Base-by-base conservation (phyloP, 768 basidiomycete species). In the Lactarius vividus region DNA sequence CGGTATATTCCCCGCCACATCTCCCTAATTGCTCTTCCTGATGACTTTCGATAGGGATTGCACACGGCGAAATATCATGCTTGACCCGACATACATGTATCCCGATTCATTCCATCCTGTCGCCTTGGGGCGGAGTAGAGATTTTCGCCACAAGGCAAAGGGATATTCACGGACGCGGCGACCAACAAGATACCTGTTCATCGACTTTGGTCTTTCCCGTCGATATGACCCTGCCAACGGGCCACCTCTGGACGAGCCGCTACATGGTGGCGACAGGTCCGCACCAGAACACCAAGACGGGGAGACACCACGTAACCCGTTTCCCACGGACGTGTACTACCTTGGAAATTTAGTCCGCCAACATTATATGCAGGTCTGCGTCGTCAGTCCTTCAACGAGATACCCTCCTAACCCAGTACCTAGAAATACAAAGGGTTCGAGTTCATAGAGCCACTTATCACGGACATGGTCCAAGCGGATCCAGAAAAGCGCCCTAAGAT, bases 391-490 rank as follows among this genome's bases (percentile, higher is more conserved):
- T n/a, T 23, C 7, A 15, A 37, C 9, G 31, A 2, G 2, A 16
- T 16, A 23, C 3, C 16, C 26, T 26, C 2, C 18, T 49, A 35
- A 57, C 26, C 15, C 15, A 11, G 10, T 23, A 37, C 7, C 16
- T 9, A 65, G 64, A 52, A 44, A 35, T 44, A 5, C 18, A 7
- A 65, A 16, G 64, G 59, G 0, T 60, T 65, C 9, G 61, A 57
- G 20, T 66, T 66, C 56, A 42, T 66, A 18, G 54, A 46, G n/a
- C 26, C 39, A 60, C 59, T 71, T n/a, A 66, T 72, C 28, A 57
- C 55, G 0, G 76, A 78, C 26, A 80, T 81, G 79, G 70, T 74
- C 4, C 74, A 79, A 62, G 67, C 71, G 0, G 74, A 79, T 58
- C 75, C 77, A 0, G 44, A 62, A 3, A 72, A 74, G 53, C 75